Percentiles rank a stretch among this genome's conserved stretches.
Conservation (phyloP, 352 stramenopile genomes). For the Pythium catenulatum region DNA sequence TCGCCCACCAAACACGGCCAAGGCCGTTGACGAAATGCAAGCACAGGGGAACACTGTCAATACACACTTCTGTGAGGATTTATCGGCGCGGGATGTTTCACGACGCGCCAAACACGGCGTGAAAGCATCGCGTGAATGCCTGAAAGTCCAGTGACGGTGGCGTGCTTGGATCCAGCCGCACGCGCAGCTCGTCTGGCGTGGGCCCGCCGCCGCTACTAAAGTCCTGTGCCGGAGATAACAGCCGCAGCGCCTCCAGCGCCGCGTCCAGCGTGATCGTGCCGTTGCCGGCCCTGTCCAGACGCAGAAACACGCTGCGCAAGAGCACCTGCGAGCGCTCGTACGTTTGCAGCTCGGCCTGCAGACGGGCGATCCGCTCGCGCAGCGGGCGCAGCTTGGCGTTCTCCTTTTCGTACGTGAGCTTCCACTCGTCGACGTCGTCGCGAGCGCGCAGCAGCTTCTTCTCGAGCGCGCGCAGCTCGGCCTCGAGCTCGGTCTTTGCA, state of each 20-base stretch:
- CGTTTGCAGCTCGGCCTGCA: conserved; percentile 55
- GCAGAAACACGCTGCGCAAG: conserved; percentile 64
- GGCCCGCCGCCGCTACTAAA: too few species aligned
- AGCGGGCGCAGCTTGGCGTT: conserved; percentile 69
- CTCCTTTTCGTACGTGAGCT: conserved; percentile 72
- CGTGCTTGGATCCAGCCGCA: not conserved
- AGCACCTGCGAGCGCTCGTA: conserved; percentile 63
- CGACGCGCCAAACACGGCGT: not conserved
- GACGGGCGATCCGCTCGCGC: conserved; percentile 53
- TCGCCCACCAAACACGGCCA: too few species aligned
- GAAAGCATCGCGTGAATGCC: conserved; percentile 32
- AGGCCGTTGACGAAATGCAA: too few species aligned
- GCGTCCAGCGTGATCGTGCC: conserved; percentile 29
- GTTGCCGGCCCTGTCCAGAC: conserved; percentile 36
- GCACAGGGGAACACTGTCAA: too few species aligned
- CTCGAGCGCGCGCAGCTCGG: conserved; percentile 70
- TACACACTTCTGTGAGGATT: too few species aligned
- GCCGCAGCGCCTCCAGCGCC: conserved; percentile 35
- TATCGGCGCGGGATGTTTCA: too few species aligned
- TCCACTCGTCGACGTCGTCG: conserved; percentile 70
- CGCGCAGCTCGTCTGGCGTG: too few species aligned
- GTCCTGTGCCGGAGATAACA: conserved; percentile 48
- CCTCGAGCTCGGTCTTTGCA: conserved; percentile 66
- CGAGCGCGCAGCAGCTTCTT: conserved; percentile 57
- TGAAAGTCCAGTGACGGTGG: conserved; percentile 23